Evolutionary conservation across 495 filamentous ascomycete genomes (phyloP).

Genomic region (Neurospora sp.): DNA sequence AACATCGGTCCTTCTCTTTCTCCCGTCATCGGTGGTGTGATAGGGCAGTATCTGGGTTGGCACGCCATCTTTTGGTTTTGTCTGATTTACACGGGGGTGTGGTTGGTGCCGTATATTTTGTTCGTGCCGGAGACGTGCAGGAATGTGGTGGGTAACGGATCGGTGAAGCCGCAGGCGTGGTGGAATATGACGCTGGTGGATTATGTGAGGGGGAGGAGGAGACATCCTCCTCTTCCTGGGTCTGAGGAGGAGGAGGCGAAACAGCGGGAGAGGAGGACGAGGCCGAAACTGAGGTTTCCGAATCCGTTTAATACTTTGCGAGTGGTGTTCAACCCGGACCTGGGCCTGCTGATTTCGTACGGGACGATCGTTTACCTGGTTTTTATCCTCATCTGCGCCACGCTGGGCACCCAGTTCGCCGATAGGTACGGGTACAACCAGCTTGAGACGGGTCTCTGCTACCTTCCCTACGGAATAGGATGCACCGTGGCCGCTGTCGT

Average conservation of each 20-base stretch:
- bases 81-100: constrained; percentile 44
- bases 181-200: constrained; percentile 45
- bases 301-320: constrained; percentile 60
- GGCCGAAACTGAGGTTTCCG: constrained; percentile 49
- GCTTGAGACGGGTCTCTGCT: constrained; percentile 57
- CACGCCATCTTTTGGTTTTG: constrained; percentile 67
- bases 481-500: constrained; percentile 57
- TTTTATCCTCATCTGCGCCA: constrained; percentile 38
- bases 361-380: constrained; percentile 43
- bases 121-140: constrained; percentile 58
- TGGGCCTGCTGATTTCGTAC: constrained; percentile 30
- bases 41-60: constrained; percentile 59
- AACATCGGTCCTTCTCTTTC: constrained; percentile 7
- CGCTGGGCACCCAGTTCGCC: constrained; percentile 48
- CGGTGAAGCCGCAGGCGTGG: constrained; percentile 34
- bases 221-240: background rate
- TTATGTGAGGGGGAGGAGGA: constrained; percentile 5
- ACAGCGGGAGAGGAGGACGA: background rate
- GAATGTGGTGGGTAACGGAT: constrained; percentile 63
- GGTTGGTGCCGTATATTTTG: constrained; percentile 42
- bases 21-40: background rate
- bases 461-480: constrained; percentile 52
- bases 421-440: constrained; percentile 55
- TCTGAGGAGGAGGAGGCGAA: background rate
- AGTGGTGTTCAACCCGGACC: constrained; percentile 57